Evolutionary conservation across 805 yeast species (phyloP), one percentile per base, ranked within the genome.

Genomic region (Myxozyma sirexii): DNA sequence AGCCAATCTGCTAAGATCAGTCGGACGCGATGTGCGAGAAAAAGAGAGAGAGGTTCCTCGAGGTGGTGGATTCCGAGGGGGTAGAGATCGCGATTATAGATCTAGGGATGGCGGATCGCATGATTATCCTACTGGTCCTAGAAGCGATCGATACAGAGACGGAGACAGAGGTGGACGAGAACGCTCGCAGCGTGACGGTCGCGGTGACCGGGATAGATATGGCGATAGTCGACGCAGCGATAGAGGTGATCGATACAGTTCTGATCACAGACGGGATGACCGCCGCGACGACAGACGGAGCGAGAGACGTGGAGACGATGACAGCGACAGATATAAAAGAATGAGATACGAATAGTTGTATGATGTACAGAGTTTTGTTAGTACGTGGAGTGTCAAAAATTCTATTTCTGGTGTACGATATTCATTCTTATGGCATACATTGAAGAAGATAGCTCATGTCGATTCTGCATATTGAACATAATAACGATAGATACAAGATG

Each of bases 61-160:
- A 37, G 57, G 19, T n/a, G 50, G 56, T 2, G 48, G 57, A 13
- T 57, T 37, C 27, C 37, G 50, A 26, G 65, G 59, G 64, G 75
- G 67, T 5, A 69, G 74, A 46, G 57, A 73, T 39, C 39, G 65
- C 45, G 57, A 56, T 37, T 60, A 62, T 43, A 65, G 68, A 17
- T 62, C 56, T 13, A 31, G 57, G 19, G 41, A 21, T 26, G 59
- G 67, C 33, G 62, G 59, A 19, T 51, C 59, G 23, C 27, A 63
- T 47, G 58, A 56, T 29, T 62, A 64, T 47, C 67, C 68, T 23
- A 66, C 60, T 15, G 42, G 58, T 10, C 51, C 33, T n/a, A 60
- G 69, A 24, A 60, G 58, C 26, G 67, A 59, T 17, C 44, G 65
- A 23, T 41, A 47, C 50, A 41, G 56, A 37, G 55, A 39, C 31